Conservation (phyloP, 2,329 filamentous ascomycete genomes). For the Fusarium armeniacum region DNA sequence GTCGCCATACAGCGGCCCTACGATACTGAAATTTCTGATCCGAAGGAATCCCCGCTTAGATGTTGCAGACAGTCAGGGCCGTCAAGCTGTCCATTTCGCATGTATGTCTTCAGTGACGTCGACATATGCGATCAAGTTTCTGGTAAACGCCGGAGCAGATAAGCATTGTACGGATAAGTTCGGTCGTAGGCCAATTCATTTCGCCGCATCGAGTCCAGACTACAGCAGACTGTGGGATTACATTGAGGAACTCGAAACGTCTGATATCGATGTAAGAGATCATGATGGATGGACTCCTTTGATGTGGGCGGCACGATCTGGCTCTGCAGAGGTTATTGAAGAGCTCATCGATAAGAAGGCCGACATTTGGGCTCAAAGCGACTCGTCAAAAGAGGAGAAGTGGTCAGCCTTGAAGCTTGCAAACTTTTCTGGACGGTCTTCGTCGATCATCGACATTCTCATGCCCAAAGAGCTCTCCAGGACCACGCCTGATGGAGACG, state of each 20-base stretch:
- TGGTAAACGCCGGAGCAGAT: not conserved
- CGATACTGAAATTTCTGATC: not conserved
- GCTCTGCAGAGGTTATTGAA: not conserved
- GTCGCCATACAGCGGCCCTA: fast-evolving
- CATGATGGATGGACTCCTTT: not conserved
- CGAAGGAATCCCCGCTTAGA: not conserved
- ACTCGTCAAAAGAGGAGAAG: fast-evolving
- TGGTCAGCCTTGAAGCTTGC: conserved; percentile 3
- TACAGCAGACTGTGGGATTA: not conserved
- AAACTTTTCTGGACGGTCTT: not conserved
- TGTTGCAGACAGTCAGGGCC: conserved; percentile 1
- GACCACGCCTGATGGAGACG: not conserved
- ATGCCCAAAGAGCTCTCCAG: not conserved
- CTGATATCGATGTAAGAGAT: not conserved
- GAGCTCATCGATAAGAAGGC: not conserved
- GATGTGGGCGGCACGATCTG: conserved; percentile 6
- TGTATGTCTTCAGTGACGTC: not conserved
- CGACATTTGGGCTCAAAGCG: not conserved
- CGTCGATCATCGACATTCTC: not conserved
- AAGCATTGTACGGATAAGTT: not conserved
- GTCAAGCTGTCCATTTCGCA: not conserved
- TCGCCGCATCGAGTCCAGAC: not conserved
- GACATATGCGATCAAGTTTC: not conserved
- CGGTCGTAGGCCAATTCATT: not conserved
- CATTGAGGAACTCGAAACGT: no score